Evolutionary conservation across 148 eudicot species (phyloP), one percentile per base, ranked within the genome.

Genomic region (Heliosperma pusillum): DNA sequence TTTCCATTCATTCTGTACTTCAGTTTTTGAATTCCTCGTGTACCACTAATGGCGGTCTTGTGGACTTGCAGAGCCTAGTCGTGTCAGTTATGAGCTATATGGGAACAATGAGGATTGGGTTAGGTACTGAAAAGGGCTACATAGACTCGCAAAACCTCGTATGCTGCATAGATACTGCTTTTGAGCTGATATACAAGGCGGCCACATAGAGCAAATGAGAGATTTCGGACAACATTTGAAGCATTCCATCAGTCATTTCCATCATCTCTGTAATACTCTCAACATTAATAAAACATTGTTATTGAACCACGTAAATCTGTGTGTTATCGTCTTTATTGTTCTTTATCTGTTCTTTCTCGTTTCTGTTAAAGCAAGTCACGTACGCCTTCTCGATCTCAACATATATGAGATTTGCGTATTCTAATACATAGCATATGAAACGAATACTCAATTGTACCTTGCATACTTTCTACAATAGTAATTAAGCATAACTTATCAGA

Each of bases 51-150:
- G 33, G 3, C 7, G 17, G 22, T 15, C 0, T 20, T 75, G 1
- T 30, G 12, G 26, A 69, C 19, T 42, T 76, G 58, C 79, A 76
- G 79, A 76, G 79, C 52, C 36, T 76, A 58, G 16, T 21, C 1
- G 52, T 76, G 8, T 69, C 74, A 9, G 79, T 69, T 21, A 7
- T 76, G 50, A 76, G 74, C 26, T 76, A 76, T 47, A 76, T 76
- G 79, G 73, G 70, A 24, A 26, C 33, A 3, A 22, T 76, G 50
- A 76, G 73, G 55, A 24, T 76, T 76, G 74, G 79, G 21, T 40
- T 76, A 11, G 73, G 55, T 10, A 29, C 60, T 59, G 79, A 76
- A 22, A 59, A 76, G 15, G 79, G 47, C 44, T 59, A 44, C 73
- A 69, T 76, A 5, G 73, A 76, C 40, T 36, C 42, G 10, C 73